Base-by-base conservation (phyloP, 352 stramenopile species). In the Aphanomyces cochlioides region DNA sequence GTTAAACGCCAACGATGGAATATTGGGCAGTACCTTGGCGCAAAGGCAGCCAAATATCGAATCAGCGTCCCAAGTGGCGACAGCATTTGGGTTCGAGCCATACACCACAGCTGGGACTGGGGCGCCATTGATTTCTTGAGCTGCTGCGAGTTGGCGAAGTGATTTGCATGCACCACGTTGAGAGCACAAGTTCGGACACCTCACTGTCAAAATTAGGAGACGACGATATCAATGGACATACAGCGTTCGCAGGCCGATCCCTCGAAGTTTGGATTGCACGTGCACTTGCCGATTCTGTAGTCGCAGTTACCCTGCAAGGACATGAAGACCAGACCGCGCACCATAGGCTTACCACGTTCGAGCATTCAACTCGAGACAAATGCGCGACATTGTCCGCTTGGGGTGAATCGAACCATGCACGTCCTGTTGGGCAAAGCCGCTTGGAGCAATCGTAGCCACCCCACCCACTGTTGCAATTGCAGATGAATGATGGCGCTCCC, bases 51-150 rank as follows among this genome's bases (percentile, higher is more conserved):
- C 87, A 41, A 87, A 82, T 39, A 89, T 73, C 77, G 90, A 89
- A 68, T 97, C 76, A 19, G 84, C 85, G 66, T 98, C 92, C 92
- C 92, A 98, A 4, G 90, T 96, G 7, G 73, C 61, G 6, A 83
- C 65, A 8, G 83, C 72, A 47, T 97, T 96, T 4, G 79, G 74
- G 43, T 95, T 82, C 0, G 69, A 76, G 48, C 90, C 90, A 69
- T 96, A 97, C 1, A 80, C 74, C 43, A 85, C 85, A 1, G 73
- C 79, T 15, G 78, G 74, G 6, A 75, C 65, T 1, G 67, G 68
- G 34, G 80, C 87, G 4, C 72, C 68, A 10, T 64, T 13, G 2
- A 80, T 86, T 45, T 75, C 77, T 1, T 80, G 88, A 34, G 85
- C 67, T 5, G 73, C 77, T n/a, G 84, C 83, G 10, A 92, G 60